phyloP scores from a whole-genome alignment of 1,284 basidiomycete species.

The Gomphus bonarii region DNA sequence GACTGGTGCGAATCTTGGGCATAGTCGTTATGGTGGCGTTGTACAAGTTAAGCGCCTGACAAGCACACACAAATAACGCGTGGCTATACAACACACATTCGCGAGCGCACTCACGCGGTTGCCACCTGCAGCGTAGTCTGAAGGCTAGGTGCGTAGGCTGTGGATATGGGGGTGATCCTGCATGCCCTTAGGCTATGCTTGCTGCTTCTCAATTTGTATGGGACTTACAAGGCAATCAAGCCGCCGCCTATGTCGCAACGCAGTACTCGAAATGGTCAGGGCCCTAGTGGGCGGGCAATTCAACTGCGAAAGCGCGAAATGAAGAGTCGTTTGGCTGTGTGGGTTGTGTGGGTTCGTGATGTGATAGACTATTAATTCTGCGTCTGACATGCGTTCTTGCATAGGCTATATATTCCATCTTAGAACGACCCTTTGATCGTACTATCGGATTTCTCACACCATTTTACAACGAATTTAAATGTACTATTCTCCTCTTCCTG shows the following conservation, averaged over 20 bases:
- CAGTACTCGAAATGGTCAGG: constrained; percentile 40
- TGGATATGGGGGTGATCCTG: constrained; percentile 55
- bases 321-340: constrained; percentile 72
- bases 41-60: constrained; percentile 10
- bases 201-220: constrained; percentile 69
- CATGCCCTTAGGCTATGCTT: constrained; percentile 55
- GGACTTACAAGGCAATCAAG: constrained; percentile 73
- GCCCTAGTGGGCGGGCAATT: constrained; percentile 52
- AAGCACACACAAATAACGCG: constrained; percentile 12
- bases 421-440: constrained; percentile 54
- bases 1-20: constrained; percentile 92
- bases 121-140: background rate
- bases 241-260: constrained; percentile 40
- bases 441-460: constrained; percentile 60
- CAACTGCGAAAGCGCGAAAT: constrained; percentile 69
- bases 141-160: background rate
- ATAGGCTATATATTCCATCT: constrained; percentile 52
- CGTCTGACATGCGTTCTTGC: constrained; percentile 7
- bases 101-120: background rate
- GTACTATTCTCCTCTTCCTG: constrained; percentile 56
- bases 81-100: constrained; percentile 1
- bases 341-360: constrained; percentile 68
- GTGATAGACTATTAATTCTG: constrained; percentile 6
- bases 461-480: constrained; percentile 72
- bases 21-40: constrained; percentile 33